A percentile compares a stretch with the other conserved stretches of the same genome.
Conservation (phyloP, 345 rosid species). For the Bruguiera gymnorhiza region DNA sequence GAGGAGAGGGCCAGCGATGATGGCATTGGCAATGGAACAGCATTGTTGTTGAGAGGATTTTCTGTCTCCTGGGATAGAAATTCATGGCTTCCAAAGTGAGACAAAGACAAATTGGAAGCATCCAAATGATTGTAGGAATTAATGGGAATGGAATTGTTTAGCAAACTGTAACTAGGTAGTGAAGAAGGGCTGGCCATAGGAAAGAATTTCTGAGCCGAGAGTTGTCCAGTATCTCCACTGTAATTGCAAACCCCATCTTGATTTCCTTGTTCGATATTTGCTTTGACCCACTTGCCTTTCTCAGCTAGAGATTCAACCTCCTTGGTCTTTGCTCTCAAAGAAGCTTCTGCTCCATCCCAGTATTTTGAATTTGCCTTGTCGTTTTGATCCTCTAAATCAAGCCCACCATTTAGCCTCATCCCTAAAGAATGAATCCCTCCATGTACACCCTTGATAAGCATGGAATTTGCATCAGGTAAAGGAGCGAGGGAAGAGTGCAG, state of each 20-base stretch:
- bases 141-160: slow-evolving; percentile 34
- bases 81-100: slow-evolving; percentile 65
- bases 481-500: slow-evolving; percentile 27
- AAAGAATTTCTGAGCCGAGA: slow-evolving; percentile 47
- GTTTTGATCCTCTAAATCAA: slow-evolving; percentile 14
- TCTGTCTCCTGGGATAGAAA: slow-evolving; percentile 51
- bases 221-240: slow-evolving; percentile 18
- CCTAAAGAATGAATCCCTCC: slow-evolving; percentile 33
- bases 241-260: slow-evolving; percentile 30
- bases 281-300: slow-evolving; percentile 67
- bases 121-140: slow-evolving; percentile 55
- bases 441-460: slow-evolving; percentile 10
- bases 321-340: slow-evolving; percentile 38
- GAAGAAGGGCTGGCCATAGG: slow-evolving; percentile 38
- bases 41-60: slow-evolving; percentile 16
- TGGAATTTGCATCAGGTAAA: slow-evolving; percentile 31
- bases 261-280: slow-evolving; percentile 25
- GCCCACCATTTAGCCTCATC: slow-evolving; percentile 24
- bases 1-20: slow-evolving; percentile 37
- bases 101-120: slow-evolving; percentile 62
- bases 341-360: slow-evolving; percentile 45
- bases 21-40: slow-evolving; percentile 18
- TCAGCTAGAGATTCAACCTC: slow-evolving; percentile 29
- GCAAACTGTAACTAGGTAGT: slow-evolving; percentile 30
- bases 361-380: slow-evolving; percentile 24